Evolutionary conservation across 2,329 filamentous ascomycete genomes (phyloP).

Genomic region (Neonectria coccinea): DNA sequence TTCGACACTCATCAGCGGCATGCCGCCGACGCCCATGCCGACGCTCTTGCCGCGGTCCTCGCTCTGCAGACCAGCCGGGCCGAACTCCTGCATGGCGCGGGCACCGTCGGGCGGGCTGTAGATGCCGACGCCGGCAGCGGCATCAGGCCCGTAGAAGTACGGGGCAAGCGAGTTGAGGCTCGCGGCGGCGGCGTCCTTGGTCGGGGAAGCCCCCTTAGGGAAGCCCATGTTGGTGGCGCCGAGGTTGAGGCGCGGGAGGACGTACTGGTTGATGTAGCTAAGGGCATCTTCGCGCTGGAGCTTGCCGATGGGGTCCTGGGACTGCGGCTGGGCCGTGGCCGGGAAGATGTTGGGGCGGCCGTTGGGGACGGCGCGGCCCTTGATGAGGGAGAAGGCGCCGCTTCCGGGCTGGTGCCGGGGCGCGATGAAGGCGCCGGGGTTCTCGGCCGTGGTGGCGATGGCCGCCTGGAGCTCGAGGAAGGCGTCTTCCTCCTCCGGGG

Average conservation of each 20-base stretch:
- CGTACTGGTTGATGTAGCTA: slow-evolving; percentile 76
- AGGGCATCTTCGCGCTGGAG: slow-evolving; percentile 75
- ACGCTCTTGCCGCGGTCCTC: slow-evolving; percentile 49
- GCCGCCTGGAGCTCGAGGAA: slow-evolving; percentile 76
- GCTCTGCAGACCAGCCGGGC: slow-evolving; percentile 43
- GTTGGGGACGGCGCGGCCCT: slow-evolving; percentile 73
- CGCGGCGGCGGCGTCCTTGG: slow-evolving; percentile 60
- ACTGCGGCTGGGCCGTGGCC: slow-evolving; percentile 57
- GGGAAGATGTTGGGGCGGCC: slow-evolving; percentile 73
- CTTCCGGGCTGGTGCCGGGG: slow-evolving; percentile 64
- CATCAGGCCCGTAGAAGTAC: slow-evolving; percentile 65
- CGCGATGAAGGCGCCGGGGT: slow-evolving; percentile 67
- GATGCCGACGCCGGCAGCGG: slow-evolving; percentile 58
- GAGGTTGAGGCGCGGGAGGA: slow-evolving; percentile 69
- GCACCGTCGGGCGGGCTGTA: slow-evolving; percentile 55
- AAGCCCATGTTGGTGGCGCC: slow-evolving; percentile 60
- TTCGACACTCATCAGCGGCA: slow-evolving; percentile 70
- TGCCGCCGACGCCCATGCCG: slow-evolving; percentile 53
- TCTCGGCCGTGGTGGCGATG: slow-evolving; percentile 62
- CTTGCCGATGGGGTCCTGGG: slow-evolving; percentile 71
- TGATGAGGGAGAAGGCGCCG: slow-evolving; percentile 71
- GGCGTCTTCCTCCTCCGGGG: slow-evolving; percentile 74
- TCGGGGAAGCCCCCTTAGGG: slow-evolving; percentile 52
- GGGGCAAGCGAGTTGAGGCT: slow-evolving; percentile 67
- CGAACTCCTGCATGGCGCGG: slow-evolving; percentile 51